Base-by-base conservation (phyloP, 2,329 filamentous ascomycete genomes). In the Microdochium bolleyi region DNA sequence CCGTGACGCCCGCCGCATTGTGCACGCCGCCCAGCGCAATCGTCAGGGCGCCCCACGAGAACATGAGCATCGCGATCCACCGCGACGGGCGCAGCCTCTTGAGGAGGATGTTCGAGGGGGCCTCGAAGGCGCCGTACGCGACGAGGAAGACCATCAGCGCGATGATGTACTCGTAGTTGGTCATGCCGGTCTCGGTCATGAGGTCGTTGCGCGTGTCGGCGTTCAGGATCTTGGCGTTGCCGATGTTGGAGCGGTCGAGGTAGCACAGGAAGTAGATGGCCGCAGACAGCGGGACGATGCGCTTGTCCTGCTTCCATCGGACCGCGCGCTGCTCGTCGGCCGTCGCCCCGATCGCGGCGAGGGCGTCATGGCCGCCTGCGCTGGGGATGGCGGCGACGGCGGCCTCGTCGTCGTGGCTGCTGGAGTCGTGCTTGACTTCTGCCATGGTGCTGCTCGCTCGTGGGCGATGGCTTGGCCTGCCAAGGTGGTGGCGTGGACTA, bases 31-130 rank as follows among this genome's bases (percentile, higher is more conserved):
- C 87, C 1, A 86, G 82, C 51, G 82, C 76, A 10, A 86, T 83
- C 24, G 86, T 85, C 52, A 88, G 76, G 51, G 80, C 75, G 7
- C 84, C 85, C 84, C 86, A 89, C 19, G 75, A 70, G 25, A 82
- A 72, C 65, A 87, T 84, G 58, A 89, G 82, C 58, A 85, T 79
- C 0, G 83, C 77, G 49, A 89, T 65, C 77, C 85, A 87, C 52
- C 80, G 72, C 24, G 79, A 80, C 1, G 84, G 83, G 5, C 76
- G 75, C 53, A 84, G 69, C 62, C 80, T 82, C 67, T 85, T 85
- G 52, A 87, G 72, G n/a, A 86, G 69, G 37, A 85, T 74, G 61
- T 87, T 87, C 53, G 79, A 83, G 0, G 84, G 84, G 5, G 87
- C 78, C 62, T 87, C 84, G 63, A 86, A 85, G 46, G 77, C 48